phyloP scores from a whole-genome alignment of 495 filamentous ascomycete genomes.

The Cryomyces minteri region DNA sequence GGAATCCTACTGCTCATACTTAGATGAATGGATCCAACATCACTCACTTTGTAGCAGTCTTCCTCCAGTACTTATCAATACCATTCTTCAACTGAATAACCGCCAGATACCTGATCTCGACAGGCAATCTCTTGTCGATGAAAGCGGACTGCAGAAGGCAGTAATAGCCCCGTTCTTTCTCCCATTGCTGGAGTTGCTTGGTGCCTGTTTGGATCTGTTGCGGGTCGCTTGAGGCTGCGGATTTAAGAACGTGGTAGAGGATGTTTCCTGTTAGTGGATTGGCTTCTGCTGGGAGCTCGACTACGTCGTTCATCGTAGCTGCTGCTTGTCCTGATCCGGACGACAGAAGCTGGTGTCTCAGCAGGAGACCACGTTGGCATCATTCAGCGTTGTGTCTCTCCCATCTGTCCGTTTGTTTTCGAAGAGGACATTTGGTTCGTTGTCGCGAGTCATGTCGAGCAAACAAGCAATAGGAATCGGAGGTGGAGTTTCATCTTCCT shows the following conservation, averaged over 20 bases:
- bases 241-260: slow-evolving; percentile 50
- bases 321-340: too few species aligned
- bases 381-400: too few species aligned
- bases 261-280: slow-evolving; percentile 29
- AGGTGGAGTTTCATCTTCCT: too few species aligned
- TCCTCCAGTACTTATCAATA: slow-evolving; percentile 86
- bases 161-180: slow-evolving; percentile 56
- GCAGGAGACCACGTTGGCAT: too few species aligned
- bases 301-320: too few species aligned
- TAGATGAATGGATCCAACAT: background rate
- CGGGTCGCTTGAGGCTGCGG: slow-evolving; percentile 54
- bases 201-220: slow-evolving; percentile 61
- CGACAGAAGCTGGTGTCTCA: too few species aligned
- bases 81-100: slow-evolving; percentile 92
- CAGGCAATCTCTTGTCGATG: slow-evolving; percentile 53
- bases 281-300: too few species aligned
- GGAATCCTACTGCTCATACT: background rate
- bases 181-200: slow-evolving; percentile 75
- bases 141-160: slow-evolving; percentile 59
- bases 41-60: slow-evolving; percentile 40
- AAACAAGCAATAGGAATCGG: too few species aligned
- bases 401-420: too few species aligned
- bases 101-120: slow-evolving; percentile 66
- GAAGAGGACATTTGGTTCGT: too few species aligned
- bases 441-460: too few species aligned